These are phyloP conservation scores for Tricholoma furcatifolium DNA, from an alignment of 768 basidiomycete genomes.

Conservation along the genomic window DNA sequence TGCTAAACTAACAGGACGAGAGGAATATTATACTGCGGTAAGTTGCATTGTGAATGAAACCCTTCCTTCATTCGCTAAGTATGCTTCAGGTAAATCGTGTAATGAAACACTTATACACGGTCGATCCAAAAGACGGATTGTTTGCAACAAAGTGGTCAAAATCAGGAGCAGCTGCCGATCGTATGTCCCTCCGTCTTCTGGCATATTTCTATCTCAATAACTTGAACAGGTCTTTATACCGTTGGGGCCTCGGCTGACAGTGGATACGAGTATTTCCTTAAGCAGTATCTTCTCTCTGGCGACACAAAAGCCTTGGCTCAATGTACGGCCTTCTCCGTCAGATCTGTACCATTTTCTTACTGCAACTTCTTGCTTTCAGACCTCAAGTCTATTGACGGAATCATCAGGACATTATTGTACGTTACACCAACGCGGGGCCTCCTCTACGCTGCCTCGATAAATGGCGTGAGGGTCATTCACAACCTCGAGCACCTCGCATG, in stretches of 20 bases:
- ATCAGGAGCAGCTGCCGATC: slow-evolving; percentile 22
- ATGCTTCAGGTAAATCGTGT: slow-evolving; percentile 30
- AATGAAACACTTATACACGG: slow-evolving; percentile 36
- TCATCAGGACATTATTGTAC: slow-evolving; percentile 57
- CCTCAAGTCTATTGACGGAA: slow-evolving; percentile 47
- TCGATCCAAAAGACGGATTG: slow-evolving; percentile 29
- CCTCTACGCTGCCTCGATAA: slow-evolving; percentile 61
- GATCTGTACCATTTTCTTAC: background rate
- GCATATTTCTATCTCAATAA: background rate
- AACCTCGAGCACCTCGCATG: slow-evolving; percentile 67
- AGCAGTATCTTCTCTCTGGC: slow-evolving; percentile 56
- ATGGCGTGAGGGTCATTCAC: slow-evolving; percentile 33
- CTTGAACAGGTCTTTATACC: slow-evolving; percentile 37
- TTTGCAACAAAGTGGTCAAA: slow-evolving; percentile 33
- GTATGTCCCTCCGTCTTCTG: slow-evolving; percentile 17
- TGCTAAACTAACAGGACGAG: slow-evolving; percentile 61
- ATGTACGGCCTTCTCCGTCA: slow-evolving; percentile 38
- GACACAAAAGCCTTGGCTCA: slow-evolving; percentile 48
- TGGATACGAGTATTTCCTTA: slow-evolving; percentile 68
- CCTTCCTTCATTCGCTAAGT: background rate
- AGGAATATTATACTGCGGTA: slow-evolving; percentile 42
- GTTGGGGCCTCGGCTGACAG: slow-evolving; percentile 63
- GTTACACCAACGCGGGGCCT: slow-evolving; percentile 55
- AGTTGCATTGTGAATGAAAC: slow-evolving; percentile 13
- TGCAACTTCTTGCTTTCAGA: slow-evolving; percentile 33